Evolutionary conservation across 2,329 filamentous ascomycete species (phyloP).

Genomic region (Pyricularia pennisetigena): DNA sequence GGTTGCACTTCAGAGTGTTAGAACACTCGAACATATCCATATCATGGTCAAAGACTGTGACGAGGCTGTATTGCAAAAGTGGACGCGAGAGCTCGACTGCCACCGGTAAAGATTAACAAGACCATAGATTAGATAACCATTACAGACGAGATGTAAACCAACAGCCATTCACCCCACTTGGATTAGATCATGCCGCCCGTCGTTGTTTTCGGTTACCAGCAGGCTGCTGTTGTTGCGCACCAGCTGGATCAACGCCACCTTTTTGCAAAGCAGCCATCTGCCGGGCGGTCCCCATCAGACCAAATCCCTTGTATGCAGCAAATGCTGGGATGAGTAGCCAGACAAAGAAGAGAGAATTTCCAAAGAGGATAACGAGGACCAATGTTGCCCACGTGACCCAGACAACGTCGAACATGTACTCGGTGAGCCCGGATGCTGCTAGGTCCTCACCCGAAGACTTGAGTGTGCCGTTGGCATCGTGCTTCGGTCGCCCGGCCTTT

Average conservation of each 20-base stretch:
- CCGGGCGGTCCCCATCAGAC: constrained; percentile 42
- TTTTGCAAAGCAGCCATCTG: constrained; percentile 38
- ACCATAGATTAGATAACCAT: not conserved
- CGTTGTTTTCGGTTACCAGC: constrained; percentile 44
- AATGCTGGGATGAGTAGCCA: constrained; percentile 47
- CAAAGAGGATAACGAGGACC: constrained; percentile 62
- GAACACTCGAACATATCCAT: constrained; percentile 83
- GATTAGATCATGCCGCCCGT: constrained; percentile 32
- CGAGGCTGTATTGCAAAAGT: constrained; percentile 39
- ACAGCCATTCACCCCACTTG: not conserved
- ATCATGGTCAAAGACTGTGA: constrained; percentile 52
- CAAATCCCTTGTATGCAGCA: constrained; percentile 42
- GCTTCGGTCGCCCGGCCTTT: constrained; percentile 68
- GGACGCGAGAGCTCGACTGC: constrained; percentile 37
- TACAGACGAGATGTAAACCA: not conserved
- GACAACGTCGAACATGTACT: constrained; percentile 95
- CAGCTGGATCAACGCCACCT: constrained; percentile 24
- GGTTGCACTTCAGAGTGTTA: constrained; percentile 78
- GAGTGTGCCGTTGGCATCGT: constrained; percentile 56
- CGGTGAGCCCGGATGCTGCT: constrained; percentile 76
- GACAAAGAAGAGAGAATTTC: constrained; percentile 62
- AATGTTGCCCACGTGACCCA: constrained; percentile 87
- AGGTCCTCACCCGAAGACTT: constrained; percentile 79
- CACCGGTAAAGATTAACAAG: constrained; percentile 8
- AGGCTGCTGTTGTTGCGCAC: constrained; percentile 15